Evolutionary conservation across 1,139 yeast species (phyloP).

Genomic region (Ogataea hybrid): DNA sequence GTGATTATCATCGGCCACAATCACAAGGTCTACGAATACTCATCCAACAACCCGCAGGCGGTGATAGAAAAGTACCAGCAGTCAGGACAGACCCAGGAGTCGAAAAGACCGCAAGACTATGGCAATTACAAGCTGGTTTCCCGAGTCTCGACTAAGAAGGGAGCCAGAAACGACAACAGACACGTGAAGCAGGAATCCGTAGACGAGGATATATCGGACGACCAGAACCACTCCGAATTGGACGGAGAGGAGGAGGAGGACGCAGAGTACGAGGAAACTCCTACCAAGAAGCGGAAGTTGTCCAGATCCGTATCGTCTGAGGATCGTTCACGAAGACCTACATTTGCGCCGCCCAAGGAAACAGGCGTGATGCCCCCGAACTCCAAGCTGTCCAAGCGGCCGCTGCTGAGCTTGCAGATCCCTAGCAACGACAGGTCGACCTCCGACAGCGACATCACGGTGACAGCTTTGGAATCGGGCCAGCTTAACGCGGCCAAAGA

Average conservation of each 20-base stretch:
- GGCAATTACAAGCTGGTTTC: constrained; percentile 30
- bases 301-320: background rate
- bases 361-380: background rate
- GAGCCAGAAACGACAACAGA: background rate
- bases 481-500: constrained; percentile 6
- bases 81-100: constrained; percentile 45
- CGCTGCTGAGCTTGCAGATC: constrained; percentile 30
- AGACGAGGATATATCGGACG: constrained; percentile 10
- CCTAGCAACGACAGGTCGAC: constrained; percentile 24
- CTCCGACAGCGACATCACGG: constrained; percentile 21
- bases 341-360: constrained; percentile 6
- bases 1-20: constrained; percentile 87
- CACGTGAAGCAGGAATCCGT: constrained; percentile 24
- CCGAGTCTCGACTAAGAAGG: constrained; percentile 26
- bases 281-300: constrained; percentile 23
- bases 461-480: constrained; percentile 19
- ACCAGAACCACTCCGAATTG: constrained; percentile 21
- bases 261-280: constrained; percentile 21
- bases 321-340: constrained; percentile 5
- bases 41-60: constrained; percentile 60
- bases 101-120: constrained; percentile 55
- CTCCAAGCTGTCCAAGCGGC: constrained; percentile 22
- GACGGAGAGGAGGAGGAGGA: constrained; percentile 25
- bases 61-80: constrained; percentile 53
- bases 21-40: constrained; percentile 59